Conservation (phyloP, 305 asterid species). For the Fraxinus greggii region DNA sequence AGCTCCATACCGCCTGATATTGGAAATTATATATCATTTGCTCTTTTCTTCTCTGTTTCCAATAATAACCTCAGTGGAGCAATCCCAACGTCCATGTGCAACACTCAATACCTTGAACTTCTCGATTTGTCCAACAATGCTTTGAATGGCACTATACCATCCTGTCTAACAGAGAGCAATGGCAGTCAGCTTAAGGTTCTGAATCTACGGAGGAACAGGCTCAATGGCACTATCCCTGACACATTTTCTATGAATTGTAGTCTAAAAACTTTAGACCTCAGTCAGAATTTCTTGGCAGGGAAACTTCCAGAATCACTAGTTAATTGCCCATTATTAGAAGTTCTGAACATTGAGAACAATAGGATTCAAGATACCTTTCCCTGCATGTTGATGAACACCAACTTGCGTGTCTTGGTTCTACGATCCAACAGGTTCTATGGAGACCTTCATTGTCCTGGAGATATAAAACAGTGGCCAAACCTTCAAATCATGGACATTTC, state of each 20-base stretch:
- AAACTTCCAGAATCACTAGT: constrained; percentile 40
- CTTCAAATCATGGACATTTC: constrained; percentile 51
- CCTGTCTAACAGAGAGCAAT: constrained; percentile 27
- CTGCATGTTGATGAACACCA: constrained; percentile 33
- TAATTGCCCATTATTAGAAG: constrained; percentile 38
- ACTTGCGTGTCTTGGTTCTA: constrained; percentile 40
- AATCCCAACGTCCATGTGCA: constrained; percentile 36
- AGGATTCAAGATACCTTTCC: constrained; percentile 39
- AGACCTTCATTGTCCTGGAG: constrained; percentile 23
- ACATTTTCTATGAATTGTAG: constrained; percentile 15
- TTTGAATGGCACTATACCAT: constrained; percentile 46
- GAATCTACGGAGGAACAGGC: constrained; percentile 47
- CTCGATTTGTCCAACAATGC: constrained; percentile 42
- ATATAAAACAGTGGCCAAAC: constrained; percentile 19
- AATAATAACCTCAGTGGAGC: constrained; percentile 24
- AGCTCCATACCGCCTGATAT: constrained; percentile 24
- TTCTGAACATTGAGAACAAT: constrained; percentile 48
- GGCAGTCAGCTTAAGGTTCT: constrained; percentile 30
- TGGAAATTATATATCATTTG: not conserved
- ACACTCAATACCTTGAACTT: constrained; percentile 16
- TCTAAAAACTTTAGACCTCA: constrained; percentile 33
- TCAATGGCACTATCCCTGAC: constrained; percentile 41
- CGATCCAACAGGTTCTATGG: constrained; percentile 44
- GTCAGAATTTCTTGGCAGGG: constrained; percentile 37
- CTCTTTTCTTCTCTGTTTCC: constrained; percentile 29